Base-by-base conservation (phyloP, 306 rosid genomes). In the Sechiopsis laciniata region DNA sequence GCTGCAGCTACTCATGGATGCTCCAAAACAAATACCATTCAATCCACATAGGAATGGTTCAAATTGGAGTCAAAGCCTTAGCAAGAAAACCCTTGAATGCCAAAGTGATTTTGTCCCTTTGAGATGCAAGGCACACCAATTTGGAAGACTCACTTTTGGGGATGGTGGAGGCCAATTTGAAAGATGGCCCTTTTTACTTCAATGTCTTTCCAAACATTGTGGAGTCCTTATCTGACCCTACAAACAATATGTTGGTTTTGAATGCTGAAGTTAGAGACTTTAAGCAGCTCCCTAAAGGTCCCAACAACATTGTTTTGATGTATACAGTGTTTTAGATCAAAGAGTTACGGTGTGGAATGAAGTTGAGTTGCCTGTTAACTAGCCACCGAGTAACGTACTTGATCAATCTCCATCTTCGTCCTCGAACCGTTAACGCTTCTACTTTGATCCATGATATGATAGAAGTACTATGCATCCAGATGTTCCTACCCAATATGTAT, bases 131-230 rank as follows among this genome's bases (percentile, higher is more conserved):
- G 42, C 46, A 64, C 40, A 3, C 7, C 6, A 35, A 42, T 26
- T 35, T 64, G 8, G 12, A 64, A 14, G 71, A 64, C 10, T 64
- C 71, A 10, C 46, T 64, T 17, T 26, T 64, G 51, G 52, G 22
- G 13, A 64, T 64, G 52, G 71, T 64, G 46, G 71, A 64, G 13
- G 24, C 71, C 14, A 15, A 17, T 26, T 64, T 64, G 71, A 42
- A 4, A 9, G 54, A 42, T 42, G 72, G 54, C 22, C 54, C 54
- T 0, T 2, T 66, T 66, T 42, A n/a, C 8, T 65, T 37, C 26
- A 65, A 65, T 65, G 50, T 37, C n/a, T 65, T 65, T 16, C 72
- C 53, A 4, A 65, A 65, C 72, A 65, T n/a, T 42, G 20, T 42
- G 8, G 52, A 16, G 16, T 40, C 53, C 29, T 26, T 26, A 26